Evolutionary conservation across 2,329 filamentous ascomycete species (phyloP), one percentile per base, ranked within the genome.

Genomic region (Elsinoe ampelina): DNA sequence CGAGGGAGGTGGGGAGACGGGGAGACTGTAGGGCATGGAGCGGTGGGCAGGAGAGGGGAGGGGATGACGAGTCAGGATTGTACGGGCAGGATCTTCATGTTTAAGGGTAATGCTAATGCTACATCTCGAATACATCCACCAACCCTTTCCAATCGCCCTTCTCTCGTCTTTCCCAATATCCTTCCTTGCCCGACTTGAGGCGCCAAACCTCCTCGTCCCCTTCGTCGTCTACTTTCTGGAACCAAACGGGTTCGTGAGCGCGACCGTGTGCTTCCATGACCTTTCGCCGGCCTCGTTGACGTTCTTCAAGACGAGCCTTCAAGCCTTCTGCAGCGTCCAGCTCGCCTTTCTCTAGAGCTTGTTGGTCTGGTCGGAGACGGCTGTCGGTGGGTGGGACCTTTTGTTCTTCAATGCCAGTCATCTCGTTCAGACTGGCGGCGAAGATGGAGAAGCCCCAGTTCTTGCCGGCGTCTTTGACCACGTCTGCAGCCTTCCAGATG

Each of bases 401-500:
- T 3, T 77, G 82, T 58, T 84, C 76, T 70, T 98, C 93, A 5
- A 95, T 76, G 0, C 79, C 65, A 0, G 93, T 97, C 59, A 95
- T 79, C 71, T 98, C 89, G 65, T 98, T 98, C 43, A 98, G 79
- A 1, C 79, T 73, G 0, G 89, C 91, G 0, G 91, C 90, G 67
- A 97, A 98, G 0, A 80, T 76, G 0, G 93, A 95, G 67, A 95
- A 80, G 3, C 93, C 93, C 70, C 95, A 98, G 35, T 87, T 86
- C 64, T 86, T 86, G 1, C 83, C 73, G 0, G 90, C 80, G 58
- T 92, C 86, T 4, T 89, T 83, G 4, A 96, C 90, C 6, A 97
- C 79, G 3, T 81, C 68, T 1, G 89, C 90, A 0, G 79, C 87
- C 3, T 76, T 80, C 93, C 93, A 98, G 63, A 95, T 80, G 26